Percentiles rank a stretch among this genome's conserved stretches.
Evolutionary conservation across 768 basidiomycete species (phyloP).

Genomic region (Trametes sanguinea): DNA sequence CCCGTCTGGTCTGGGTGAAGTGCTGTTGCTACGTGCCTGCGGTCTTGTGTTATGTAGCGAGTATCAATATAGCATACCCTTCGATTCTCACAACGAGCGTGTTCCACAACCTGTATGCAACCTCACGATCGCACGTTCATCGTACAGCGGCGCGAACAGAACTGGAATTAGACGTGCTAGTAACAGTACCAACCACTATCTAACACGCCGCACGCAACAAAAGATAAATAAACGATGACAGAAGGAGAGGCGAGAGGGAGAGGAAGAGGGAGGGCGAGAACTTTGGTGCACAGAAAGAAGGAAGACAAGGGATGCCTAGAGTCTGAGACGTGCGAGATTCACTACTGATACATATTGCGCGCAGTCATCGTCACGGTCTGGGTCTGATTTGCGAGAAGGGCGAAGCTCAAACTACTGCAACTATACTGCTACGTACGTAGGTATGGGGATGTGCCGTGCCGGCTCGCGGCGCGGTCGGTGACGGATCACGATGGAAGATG

Average conservation of each 20-base stretch:
- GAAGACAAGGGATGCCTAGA: background rate
- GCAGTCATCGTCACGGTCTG: background rate
- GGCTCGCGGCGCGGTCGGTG: too few species aligned
- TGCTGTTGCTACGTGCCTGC: background rate
- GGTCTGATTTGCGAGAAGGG: too few species aligned
- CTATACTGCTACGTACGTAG: too few species aligned
- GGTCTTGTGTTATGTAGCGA: slow-evolving; percentile 1
- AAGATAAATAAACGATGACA: background rate
- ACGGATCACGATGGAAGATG: background rate
- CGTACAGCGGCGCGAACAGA: background rate
- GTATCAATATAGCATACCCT: slow-evolving; percentile 1
- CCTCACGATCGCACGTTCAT: background rate
- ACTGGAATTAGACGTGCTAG: background rate
- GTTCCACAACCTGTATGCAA: too few species aligned
- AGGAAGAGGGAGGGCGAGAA: too few species aligned
- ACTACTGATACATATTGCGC: slow-evolving; percentile 19
- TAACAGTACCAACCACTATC: background rate
- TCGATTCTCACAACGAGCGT: too few species aligned
- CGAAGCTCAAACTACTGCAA: too few species aligned
- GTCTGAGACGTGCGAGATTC: background rate
- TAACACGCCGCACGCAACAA: background rate
- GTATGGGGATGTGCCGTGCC: too few species aligned
- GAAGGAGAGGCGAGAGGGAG: too few species aligned
- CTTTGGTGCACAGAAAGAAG: background rate
- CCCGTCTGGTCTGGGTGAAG: slow-evolving; percentile 24